Evolutionary conservation across 179 eudicot species (phyloP).

Genomic region (Pouteria campechiana): DNA sequence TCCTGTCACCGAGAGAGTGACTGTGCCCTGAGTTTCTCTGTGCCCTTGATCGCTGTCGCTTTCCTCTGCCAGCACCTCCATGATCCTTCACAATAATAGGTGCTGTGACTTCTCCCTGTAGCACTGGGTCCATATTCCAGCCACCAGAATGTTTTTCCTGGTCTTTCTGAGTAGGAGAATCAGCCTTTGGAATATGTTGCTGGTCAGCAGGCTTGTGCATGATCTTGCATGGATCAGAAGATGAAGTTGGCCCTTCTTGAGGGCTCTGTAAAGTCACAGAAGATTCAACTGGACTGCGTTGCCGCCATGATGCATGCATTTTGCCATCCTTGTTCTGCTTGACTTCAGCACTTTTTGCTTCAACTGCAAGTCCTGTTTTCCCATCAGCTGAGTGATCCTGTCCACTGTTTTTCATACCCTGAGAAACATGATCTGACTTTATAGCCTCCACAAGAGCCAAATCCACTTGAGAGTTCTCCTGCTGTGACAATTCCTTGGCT

Average conservation of each 20-base stretch:
- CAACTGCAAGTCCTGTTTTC: slow-evolving; percentile 16
- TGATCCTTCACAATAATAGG: slow-evolving; percentile 28
- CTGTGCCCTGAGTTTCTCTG: slow-evolving; percentile 20
- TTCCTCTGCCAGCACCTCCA: slow-evolving; percentile 35
- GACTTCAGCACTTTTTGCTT: slow-evolving; percentile 22
- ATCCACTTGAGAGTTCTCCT: slow-evolving; percentile 34
- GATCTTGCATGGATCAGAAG: slow-evolving; percentile 19
- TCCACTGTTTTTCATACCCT: slow-evolving; percentile 17
- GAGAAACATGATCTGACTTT: slow-evolving; percentile 17
- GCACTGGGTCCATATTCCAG: slow-evolving; percentile 29
- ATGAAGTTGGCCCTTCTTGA: slow-evolving; percentile 19
- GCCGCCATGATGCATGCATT: slow-evolving; percentile 55
- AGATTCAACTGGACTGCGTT: slow-evolving; percentile 39
- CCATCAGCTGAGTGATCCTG: slow-evolving; percentile 9
- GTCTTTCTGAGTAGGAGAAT: slow-evolving; percentile 15
- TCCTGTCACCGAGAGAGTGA: slow-evolving; percentile 23
- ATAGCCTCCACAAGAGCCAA: slow-evolving; percentile 23
- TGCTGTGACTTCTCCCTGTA: slow-evolving; percentile 8
- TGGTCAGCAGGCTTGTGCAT: slow-evolving; percentile 12
- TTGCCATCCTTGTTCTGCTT: slow-evolving; percentile 33
- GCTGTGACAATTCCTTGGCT: slow-evolving; percentile 79
- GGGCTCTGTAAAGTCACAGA: slow-evolving; percentile 13
- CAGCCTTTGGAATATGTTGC: slow-evolving; percentile 12
- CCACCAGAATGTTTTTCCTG: slow-evolving; percentile 16
- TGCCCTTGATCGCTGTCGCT: slow-evolving; percentile 33